Conservation (phyloP, 2,329 filamentous ascomycete species). For the Pseudogymnoascus sp. region DNA sequence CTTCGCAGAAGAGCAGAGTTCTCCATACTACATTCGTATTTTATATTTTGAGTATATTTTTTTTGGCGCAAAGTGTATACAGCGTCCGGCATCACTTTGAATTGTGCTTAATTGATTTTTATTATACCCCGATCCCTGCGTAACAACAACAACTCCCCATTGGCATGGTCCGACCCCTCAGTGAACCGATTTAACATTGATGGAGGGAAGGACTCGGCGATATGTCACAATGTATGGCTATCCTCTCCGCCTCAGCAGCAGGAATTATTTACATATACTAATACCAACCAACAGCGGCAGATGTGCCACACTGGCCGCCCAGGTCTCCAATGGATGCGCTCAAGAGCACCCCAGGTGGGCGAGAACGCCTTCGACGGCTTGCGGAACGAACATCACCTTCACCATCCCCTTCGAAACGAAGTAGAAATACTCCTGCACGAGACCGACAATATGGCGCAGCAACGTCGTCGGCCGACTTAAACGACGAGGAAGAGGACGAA, state of each 20-base stretch:
- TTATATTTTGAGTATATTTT: slow-evolving; percentile 6
- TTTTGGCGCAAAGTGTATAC: slow-evolving; percentile 4
- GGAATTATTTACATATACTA: slow-evolving; percentile 3
- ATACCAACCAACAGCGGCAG: slow-evolving; percentile 20
- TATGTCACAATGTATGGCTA: slow-evolving; percentile 24
- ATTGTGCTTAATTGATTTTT: slow-evolving; percentile 4
- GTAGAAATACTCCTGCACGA: not conserved
- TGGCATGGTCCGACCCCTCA: slow-evolving; percentile 4
- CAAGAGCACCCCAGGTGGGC: slow-evolving; percentile 66
- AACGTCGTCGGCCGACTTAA: slow-evolving; percentile 24
- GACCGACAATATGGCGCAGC: slow-evolving; percentile 2
- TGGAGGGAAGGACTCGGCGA: slow-evolving; percentile 3
- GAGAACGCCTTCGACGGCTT: slow-evolving; percentile 63
- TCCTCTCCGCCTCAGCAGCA: not conserved
- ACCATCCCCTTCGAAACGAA: slow-evolving; percentile 54
- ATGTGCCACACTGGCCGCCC: slow-evolving; percentile 56
- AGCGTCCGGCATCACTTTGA: not conserved
- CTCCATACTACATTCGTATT: not conserved
- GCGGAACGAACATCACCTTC: slow-evolving; percentile 60
- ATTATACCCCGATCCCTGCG: slow-evolving; percentile 7
- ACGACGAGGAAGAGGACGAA: slow-evolving; percentile 51
- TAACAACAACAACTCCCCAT: slow-evolving; percentile 1
- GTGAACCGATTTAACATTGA: not conserved
- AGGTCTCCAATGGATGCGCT: slow-evolving; percentile 58
- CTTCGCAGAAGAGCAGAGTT: not conserved